These are phyloP conservation scores for Trametes villosa DNA, from an alignment of 768 basidiomycete genomes.

Conservation along the genomic window DNA sequence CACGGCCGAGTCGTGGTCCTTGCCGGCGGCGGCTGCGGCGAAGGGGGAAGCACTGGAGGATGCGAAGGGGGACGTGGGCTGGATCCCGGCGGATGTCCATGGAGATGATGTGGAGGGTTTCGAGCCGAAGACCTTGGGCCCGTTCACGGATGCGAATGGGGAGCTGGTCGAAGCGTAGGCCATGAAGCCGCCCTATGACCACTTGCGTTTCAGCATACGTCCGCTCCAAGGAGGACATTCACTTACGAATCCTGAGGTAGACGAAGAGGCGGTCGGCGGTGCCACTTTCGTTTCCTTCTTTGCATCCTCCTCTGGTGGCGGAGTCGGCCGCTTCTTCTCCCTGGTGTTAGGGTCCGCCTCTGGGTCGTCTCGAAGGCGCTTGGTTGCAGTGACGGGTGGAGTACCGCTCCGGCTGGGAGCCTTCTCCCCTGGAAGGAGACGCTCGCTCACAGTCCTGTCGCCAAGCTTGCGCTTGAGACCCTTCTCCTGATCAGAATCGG, in stretches of 20 bases:
- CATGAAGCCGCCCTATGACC: constrained; percentile 69
- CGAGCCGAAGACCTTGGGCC: constrained; percentile 56
- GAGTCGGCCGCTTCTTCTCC: constrained; percentile 55
- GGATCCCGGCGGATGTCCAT: constrained; percentile 23
- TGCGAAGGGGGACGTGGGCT: constrained; percentile 20
- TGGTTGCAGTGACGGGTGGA: constrained; percentile 44
- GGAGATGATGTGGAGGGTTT: constrained; percentile 36
- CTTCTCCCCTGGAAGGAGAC: constrained; percentile 30
- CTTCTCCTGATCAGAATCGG: constrained; percentile 52
- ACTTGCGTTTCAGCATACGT: constrained; percentile 1
- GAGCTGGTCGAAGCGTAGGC: constrained; percentile 77
- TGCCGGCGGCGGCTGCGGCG: constrained; percentile 31
- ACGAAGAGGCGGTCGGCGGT: constrained; percentile 25
- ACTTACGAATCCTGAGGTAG: constrained; percentile 54
- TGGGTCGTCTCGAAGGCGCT: constrained; percentile 65
- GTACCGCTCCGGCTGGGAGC: constrained; percentile 7
- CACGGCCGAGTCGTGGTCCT: constrained; percentile 30
- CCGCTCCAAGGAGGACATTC: constrained; percentile 10
- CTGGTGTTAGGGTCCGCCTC: constrained; percentile 64
- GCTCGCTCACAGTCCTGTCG: constrained; percentile 69
- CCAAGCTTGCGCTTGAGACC: constrained; percentile 70
- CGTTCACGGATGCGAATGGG: constrained; percentile 76
- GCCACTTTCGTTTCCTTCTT: constrained; percentile 16
- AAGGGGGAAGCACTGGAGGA: constrained; percentile 18
- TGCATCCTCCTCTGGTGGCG: constrained; percentile 60